Evolutionary conservation across 2,329 filamentous ascomycete species (phyloP).

Genomic region (Colletotrichum sp.): DNA sequence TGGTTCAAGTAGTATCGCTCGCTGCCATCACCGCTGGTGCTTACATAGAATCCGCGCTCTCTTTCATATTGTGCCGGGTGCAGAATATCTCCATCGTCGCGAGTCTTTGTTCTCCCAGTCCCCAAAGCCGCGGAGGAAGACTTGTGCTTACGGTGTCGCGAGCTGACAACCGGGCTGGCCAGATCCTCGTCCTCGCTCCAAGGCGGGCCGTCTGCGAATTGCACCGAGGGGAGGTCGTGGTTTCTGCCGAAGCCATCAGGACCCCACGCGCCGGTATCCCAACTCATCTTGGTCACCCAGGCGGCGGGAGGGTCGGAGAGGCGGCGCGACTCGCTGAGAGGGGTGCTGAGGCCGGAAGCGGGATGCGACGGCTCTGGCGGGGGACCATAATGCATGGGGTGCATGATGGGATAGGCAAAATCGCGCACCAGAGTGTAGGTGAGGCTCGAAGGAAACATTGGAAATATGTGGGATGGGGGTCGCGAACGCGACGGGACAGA

Average conservation of each 20-base stretch:
- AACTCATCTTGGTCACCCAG: slow-evolving; percentile 74
- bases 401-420: slow-evolving; percentile 85
- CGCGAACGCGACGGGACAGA: slow-evolving; percentile 75
- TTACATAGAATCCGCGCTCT: slow-evolving; percentile 71
- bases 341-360: slow-evolving; percentile 83
- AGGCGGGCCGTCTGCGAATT: slow-evolving; percentile 86
- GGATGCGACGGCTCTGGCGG: slow-evolving; percentile 73
- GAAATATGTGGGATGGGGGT: slow-evolving; percentile 81
- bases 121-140: slow-evolving; percentile 61
- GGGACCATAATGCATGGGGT: slow-evolving; percentile 95
- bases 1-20: slow-evolving; percentile 78
- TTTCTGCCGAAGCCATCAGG: slow-evolving; percentile 62
- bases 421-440: slow-evolving; percentile 91
- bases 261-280: slow-evolving; percentile 56
- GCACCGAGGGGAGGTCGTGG: slow-evolving; percentile 76
- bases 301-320: slow-evolving; percentile 81
- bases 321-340: slow-evolving; percentile 78
- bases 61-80: slow-evolving; percentile 57
- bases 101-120: slow-evolving; percentile 49
- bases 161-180: slow-evolving; percentile 87
- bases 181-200: slow-evolving; percentile 97
- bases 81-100: slow-evolving; percentile 42
- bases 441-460: slow-evolving; percentile 83
- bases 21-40: slow-evolving; percentile 71
- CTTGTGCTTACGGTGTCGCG: slow-evolving; percentile 86